Evolutionary conservation across 139 green algal species (phyloP), one percentile per base, ranked within the genome.

Genomic region (Micractinium sp.): DNA sequence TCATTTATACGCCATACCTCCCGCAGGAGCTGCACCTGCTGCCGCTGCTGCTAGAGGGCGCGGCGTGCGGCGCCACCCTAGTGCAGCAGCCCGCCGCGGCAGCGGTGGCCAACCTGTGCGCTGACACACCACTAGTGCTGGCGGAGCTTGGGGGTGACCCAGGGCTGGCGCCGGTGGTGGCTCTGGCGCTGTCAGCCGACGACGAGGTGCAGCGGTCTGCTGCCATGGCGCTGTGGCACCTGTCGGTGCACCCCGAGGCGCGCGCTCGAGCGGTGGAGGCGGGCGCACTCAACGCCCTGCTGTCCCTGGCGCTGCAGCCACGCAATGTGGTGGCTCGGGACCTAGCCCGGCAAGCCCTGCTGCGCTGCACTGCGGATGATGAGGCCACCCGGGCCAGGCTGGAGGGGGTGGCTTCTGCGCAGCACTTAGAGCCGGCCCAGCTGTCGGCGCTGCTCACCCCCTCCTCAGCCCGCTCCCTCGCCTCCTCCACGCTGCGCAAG

Each of bases 191-290:
- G 19, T 92, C 91, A 23, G 71, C 63, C 3, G 92, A 93, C 71
- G 53, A 29, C 3, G 88, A 94, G 38, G 92, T 95, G 84, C 90
- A 94, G 88, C 67, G 90, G 67, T 90, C 92, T 9, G 90, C 93
- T 0, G 91, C 93, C 31, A 36, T 76, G 0, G 93, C 93, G 27
- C 92, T 95, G 75, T 95, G 93, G 93, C 92, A 95, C 81, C 87
- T 95, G 63, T 86, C 90, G 1, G 86, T 90, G 47, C 88, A 91
- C 19, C 79, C 88, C 25, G 90, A 92, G 29, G 86, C 80, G 1
- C 87, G 87, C 23, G 19, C 25, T 25, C 19, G 14, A 3, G 41
- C 63, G 41, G 67, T 90, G 41, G 39, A 41, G 18, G 79, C 67
- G 27, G 61, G 85, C 69, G 85, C 69, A 0, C 60, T 91, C 35